These are phyloP conservation scores for Anisodus acutangulus DNA, from an alignment of 257 asterid species.

Conservation along the genomic window DNA sequence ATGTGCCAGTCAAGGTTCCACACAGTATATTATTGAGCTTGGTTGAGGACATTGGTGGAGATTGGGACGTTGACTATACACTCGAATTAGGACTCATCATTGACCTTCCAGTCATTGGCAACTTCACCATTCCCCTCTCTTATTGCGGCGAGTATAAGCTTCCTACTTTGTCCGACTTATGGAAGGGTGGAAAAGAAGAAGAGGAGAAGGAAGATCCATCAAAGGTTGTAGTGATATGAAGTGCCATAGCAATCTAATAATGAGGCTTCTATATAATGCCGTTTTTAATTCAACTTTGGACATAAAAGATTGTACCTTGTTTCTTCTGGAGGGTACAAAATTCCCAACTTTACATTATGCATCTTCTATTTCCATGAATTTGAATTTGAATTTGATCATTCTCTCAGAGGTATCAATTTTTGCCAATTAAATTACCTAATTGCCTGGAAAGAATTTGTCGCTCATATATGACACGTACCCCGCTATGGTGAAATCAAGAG, in stretches of 20 bases:
- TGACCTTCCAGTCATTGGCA: slow-evolving; percentile 77
- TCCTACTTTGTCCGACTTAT: slow-evolving; percentile 61
- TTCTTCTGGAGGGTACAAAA: not conserved
- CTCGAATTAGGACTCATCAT: slow-evolving; percentile 55
- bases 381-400: not conserved
- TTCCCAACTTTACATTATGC: not conserved
- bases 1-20: slow-evolving; percentile 62
- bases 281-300: not conserved
- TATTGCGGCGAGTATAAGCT: slow-evolving; percentile 78
- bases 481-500: not conserved
- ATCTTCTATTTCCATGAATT: not conserved
- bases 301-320: not conserved
- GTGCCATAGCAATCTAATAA: not conserved
- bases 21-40: slow-evolving; percentile 65
- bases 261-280: not conserved
- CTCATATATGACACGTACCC: not conserved
- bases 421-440: not conserved
- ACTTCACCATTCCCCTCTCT: slow-evolving; percentile 62
- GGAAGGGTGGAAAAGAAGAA: slow-evolving; percentile 31
- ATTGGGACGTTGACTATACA: slow-evolving; percentile 77
- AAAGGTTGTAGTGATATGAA: slow-evolving; percentile 25
- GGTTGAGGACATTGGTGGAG: slow-evolving; percentile 68
- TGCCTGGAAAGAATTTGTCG: not conserved
- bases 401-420: not conserved
- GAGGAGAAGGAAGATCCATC: slow-evolving; percentile 25